phyloP scores from a whole-genome alignment of 73 alveolate genomes.

The Uronychia binucleata region DNA sequence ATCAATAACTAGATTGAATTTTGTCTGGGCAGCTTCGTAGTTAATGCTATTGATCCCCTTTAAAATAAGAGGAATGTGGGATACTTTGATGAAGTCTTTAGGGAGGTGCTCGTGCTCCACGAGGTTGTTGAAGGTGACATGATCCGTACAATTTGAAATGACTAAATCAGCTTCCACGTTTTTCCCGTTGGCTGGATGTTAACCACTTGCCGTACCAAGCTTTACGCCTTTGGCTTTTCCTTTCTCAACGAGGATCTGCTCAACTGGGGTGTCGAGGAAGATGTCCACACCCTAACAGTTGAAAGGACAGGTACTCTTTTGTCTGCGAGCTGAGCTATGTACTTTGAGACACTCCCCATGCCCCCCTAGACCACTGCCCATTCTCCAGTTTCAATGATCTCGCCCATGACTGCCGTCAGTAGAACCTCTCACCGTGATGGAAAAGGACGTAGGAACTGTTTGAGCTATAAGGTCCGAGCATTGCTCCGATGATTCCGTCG shows the following conservation, averaged over 20 bases:
- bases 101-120: slow-evolving; percentile 36
- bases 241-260: slow-evolving; percentile 33
- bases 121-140: slow-evolving; percentile 62
- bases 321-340: slow-evolving; percentile 51
- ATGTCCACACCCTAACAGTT: slow-evolving; percentile 63
- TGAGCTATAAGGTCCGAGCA: slow-evolving; percentile 53
- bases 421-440: slow-evolving; percentile 41
- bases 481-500: slow-evolving; percentile 78
- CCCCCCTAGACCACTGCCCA: slow-evolving; percentile 83
- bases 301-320: slow-evolving; percentile 58
- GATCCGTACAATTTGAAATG: slow-evolving; percentile 68
- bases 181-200: slow-evolving; percentile 31
- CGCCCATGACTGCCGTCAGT: slow-evolving; percentile 65
- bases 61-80: not conserved
- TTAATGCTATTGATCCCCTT: slow-evolving; percentile 50
- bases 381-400: slow-evolving; percentile 48
- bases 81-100: slow-evolving; percentile 21
- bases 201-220: not conserved
- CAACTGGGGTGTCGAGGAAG: slow-evolving; percentile 39
- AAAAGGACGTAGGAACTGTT: slow-evolving; percentile 61
- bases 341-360: slow-evolving; percentile 65
- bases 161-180: slow-evolving; percentile 43
- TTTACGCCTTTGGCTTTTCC: slow-evolving; percentile 51
- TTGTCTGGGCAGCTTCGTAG: slow-evolving; percentile 64
- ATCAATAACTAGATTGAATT: slow-evolving; percentile 60